Conservation (phyloP, 345 rosid genomes). For the Gynandropsis gynandra region DNA sequence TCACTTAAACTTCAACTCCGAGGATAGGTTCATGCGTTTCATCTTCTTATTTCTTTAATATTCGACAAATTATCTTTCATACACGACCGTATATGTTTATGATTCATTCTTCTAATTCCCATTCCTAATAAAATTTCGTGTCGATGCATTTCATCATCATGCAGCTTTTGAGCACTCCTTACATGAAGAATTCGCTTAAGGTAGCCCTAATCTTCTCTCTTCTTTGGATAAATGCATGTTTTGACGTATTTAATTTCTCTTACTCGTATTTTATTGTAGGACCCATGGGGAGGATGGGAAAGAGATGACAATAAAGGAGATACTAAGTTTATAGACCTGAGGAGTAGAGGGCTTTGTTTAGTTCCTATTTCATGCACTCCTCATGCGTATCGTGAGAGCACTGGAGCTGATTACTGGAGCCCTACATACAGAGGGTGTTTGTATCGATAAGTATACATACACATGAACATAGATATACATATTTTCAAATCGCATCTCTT, state of each 20-base stretch:
- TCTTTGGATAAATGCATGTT: no score
- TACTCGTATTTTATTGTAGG: slow-evolving; percentile 38
- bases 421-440: slow-evolving; percentile 66
- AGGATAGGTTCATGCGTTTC: no score
- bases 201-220: slow-evolving; percentile 22
- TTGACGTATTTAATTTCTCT: no score
- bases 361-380: slow-evolving; percentile 69
- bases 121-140: slow-evolving; percentile 3
- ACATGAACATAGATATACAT: no score
- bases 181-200: slow-evolving; percentile 58
- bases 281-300: slow-evolving; percentile 63
- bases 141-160: slow-evolving; percentile 13
- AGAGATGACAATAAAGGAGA: slow-evolving; percentile 48
- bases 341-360: slow-evolving; percentile 76
- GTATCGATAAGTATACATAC: slow-evolving; percentile 39
- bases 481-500: no score
- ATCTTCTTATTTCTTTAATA: no score
- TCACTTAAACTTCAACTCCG: no score
- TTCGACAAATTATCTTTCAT: no score
- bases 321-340: slow-evolving; percentile 39
- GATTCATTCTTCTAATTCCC: background rate
- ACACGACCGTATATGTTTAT: no score
- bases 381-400: slow-evolving; percentile 49
- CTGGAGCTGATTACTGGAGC: slow-evolving; percentile 80
- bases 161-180: slow-evolving; percentile 75